phyloP scores from a whole-genome alignment of 2,329 filamentous ascomycete species.

The Fusarium verticillioides region DNA sequence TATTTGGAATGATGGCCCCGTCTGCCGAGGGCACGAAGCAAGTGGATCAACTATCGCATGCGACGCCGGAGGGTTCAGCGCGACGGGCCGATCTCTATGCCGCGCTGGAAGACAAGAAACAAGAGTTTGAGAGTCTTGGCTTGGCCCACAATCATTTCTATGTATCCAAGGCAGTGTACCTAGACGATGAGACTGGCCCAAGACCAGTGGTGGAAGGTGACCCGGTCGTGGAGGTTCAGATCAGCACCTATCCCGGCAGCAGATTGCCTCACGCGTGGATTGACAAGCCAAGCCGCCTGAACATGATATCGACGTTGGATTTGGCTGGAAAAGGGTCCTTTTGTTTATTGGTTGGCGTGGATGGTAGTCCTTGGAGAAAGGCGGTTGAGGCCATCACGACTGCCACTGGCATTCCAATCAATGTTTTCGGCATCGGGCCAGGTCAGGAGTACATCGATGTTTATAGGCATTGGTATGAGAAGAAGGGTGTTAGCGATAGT shows the following conservation, averaged over 20 bases:
- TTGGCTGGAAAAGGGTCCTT: background rate
- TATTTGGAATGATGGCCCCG: background rate
- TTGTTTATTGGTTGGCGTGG: background rate
- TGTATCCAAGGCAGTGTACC: background rate
- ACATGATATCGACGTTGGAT: background rate
- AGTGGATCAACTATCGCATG: background rate
- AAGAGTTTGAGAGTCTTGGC: background rate
- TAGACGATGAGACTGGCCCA: background rate
- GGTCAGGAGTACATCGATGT: background rate
- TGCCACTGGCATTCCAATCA: background rate
- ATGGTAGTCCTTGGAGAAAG: rapidly evolving
- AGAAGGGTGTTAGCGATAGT: background rate
- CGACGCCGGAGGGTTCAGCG: rapidly evolving
- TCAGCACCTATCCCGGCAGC: background rate
- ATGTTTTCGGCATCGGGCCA: background rate
- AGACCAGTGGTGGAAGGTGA: background rate
- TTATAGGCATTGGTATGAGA: background rate
- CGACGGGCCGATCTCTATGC: background rate
- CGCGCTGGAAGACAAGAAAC: background rate
- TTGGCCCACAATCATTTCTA: background rate
- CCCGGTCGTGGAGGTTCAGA: background rate
- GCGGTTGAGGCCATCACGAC: rapidly evolving
- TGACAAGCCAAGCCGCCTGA: background rate
- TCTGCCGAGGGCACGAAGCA: background rate
- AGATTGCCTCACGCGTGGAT: background rate